These are phyloP conservation scores for Aspergillus sclerotioniger DNA, from an alignment of 495 filamentous ascomycete species.

Conservation along the genomic window DNA sequence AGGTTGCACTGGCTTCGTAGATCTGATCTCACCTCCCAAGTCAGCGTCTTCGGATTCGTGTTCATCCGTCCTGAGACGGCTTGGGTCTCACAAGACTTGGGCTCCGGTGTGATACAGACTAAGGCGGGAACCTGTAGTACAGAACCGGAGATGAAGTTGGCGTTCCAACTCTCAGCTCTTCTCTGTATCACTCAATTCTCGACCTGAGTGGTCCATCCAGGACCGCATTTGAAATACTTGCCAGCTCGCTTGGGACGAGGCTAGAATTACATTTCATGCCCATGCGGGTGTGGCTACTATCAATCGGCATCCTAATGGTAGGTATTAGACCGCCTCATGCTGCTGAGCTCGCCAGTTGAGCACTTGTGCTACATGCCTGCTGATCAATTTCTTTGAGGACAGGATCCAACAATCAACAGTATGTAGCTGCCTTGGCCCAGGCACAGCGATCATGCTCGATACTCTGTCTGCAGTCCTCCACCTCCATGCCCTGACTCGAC, in stretches of 20 bases:
- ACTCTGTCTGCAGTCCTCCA: neutral
- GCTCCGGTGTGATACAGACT: neutral
- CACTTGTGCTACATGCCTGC: neutral
- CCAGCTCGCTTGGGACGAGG: no score
- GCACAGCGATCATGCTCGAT: neutral
- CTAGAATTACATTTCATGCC: neutral
- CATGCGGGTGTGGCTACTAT: neutral
- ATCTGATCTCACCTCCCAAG: neutral
- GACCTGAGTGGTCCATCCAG: no score
- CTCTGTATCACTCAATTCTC: no score
- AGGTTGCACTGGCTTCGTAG: neutral
- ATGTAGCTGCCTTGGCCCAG: neutral
- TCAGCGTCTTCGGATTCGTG: no score
- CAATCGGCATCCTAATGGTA: neutral
- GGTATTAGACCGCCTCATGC: neutral
- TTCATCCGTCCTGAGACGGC: no score
- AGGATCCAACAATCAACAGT: neutral
- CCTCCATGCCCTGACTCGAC: neutral
- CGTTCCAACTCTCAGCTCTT: neutral
- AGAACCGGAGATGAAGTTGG: neutral
- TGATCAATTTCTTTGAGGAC: neutral
- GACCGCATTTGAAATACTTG: no score
- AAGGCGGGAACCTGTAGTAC: neutral
- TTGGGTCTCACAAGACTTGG: no score
- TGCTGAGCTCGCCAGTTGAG: neutral